Evolutionary conservation across 2,329 filamentous ascomycete genomes (phyloP).

Genomic region (Ophiosphaerella korrae): DNA sequence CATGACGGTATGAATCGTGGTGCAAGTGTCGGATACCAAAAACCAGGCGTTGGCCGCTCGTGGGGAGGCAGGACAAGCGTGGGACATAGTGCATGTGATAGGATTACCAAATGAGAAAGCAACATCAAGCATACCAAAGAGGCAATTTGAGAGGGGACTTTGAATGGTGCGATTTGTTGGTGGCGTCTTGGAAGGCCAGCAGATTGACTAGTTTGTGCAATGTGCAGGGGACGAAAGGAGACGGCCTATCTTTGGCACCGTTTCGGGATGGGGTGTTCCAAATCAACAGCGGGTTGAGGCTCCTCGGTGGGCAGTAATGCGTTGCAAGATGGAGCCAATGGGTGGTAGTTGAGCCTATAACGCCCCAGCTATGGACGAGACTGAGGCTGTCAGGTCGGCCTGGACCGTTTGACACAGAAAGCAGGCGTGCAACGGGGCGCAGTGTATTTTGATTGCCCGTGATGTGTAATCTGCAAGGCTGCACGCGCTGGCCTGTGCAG

Average conservation of each 20-base stretch:
- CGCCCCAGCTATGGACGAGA: conserved; percentile 8
- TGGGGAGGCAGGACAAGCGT: conserved; percentile 36
- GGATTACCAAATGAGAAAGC: conserved; percentile 39
- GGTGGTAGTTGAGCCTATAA: not conserved
- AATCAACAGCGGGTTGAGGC: conserved; percentile 6
- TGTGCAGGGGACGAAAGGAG: conserved; percentile 7
- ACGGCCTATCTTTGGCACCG: conserved; percentile 4
- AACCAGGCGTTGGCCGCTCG: conserved; percentile 44
- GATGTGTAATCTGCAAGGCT: conserved; percentile 12
- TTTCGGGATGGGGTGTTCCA: conserved; percentile 1
- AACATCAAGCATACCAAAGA: conserved; percentile 2
- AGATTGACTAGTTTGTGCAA: not conserved
- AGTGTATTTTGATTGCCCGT: conserved; percentile 11
- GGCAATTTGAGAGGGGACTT: not conserved
- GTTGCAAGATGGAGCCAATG: conserved; percentile 1
- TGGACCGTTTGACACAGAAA: conserved; percentile 24
- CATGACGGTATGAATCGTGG: conserved; percentile 33
- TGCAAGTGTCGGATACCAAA: conserved; percentile 36
- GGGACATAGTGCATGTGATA: conserved; percentile 41
- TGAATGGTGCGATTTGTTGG: conserved; percentile 8
- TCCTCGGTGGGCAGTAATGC: not conserved
- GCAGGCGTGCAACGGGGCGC: conserved; percentile 8
- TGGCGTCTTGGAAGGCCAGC: conserved; percentile 3
- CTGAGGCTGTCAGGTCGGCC: conserved; percentile 12
- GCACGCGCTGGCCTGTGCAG: no score